phyloP scores from a whole-genome alignment of 805 yeast species.

The Ogataea neopini region DNA sequence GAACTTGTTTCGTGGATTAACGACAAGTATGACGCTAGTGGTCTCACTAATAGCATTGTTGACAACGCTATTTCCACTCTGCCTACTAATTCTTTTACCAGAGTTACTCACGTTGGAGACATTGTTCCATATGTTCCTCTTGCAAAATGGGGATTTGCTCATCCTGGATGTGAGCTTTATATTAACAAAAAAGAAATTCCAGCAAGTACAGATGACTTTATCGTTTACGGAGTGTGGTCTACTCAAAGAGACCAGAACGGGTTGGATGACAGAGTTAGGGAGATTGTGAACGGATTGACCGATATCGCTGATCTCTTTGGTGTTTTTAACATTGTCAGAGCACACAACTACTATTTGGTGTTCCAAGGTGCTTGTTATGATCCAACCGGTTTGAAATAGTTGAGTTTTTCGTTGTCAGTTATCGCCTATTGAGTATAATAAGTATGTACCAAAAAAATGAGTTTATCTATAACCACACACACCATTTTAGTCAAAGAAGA shows the following conservation, averaged over 20 bases:
- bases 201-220: conserved; percentile 26
- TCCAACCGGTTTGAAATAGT: background rate
- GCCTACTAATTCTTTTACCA: conserved; percentile 41
- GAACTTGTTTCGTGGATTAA: conserved; percentile 55
- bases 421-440: too few relatives aligned
- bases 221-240: conserved; percentile 19
- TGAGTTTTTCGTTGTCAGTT: too few relatives aligned
- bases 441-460: too few relatives aligned
- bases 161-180: conserved; percentile 53
- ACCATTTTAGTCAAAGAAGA: too few relatives aligned
- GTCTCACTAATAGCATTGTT: background rate
- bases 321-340: conserved; percentile 4
- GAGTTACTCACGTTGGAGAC: conserved; percentile 62
- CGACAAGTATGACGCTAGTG: conserved; percentile 42
- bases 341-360: conserved; percentile 16
- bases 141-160: conserved; percentile 37
- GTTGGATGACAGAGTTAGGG: conserved; percentile 2
- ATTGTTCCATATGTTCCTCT: conserved; percentile 64
- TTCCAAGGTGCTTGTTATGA: background rate
- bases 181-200: conserved; percentile 43
- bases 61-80: background rate
- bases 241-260: conserved; percentile 6
- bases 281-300: conserved; percentile 1
- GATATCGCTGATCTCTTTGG: conserved; percentile 5
- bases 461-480: too few relatives aligned